Percentiles rank a stretch among this genome's conserved stretches.
These are phyloP conservation scores for Phytophthora boehmeriae DNA, from an alignment of 352 stramenopile species.

Conservation along the genomic window DNA sequence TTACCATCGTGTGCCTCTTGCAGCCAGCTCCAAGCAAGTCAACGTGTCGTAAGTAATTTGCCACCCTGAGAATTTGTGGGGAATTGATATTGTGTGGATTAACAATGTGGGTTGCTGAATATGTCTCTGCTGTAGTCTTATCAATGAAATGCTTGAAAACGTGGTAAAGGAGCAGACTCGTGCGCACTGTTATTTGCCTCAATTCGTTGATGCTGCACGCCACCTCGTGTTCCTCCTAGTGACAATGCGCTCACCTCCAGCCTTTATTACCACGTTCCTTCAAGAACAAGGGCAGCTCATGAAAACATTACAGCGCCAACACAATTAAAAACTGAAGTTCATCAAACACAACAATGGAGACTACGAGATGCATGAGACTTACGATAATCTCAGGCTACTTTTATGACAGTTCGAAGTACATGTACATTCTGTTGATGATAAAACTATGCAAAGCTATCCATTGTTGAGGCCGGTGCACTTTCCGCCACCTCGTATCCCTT, in stretches of 20 bases:
- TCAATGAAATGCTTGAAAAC: slow-evolving; percentile 52
- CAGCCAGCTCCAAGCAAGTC: slow-evolving; percentile 27
- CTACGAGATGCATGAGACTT: no score
- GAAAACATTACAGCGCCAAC: slow-evolving; percentile 30
- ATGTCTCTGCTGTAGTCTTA: slow-evolving; percentile 46
- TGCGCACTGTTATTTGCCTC: slow-evolving; percentile 20
- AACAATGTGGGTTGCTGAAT: no score
- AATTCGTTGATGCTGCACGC: slow-evolving; percentile 52
- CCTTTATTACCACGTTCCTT: slow-evolving; percentile 77
- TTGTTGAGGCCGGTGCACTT: slow-evolving; percentile 45
- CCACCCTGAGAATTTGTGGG: background rate
- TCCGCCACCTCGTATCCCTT: slow-evolving; percentile 86
- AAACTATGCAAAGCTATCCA: slow-evolving; percentile 77
- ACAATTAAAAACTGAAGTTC: slow-evolving; percentile 4
- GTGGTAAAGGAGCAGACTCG: slow-evolving; percentile 38
- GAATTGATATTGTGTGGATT: no score
- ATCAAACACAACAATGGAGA: background rate
- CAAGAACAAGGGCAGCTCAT: slow-evolving; percentile 63
- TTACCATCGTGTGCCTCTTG: slow-evolving; percentile 56
- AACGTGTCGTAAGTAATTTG: slow-evolving; percentile 42
- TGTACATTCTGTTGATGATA: background rate
- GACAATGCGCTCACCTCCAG: slow-evolving; percentile 58
- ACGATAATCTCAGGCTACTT: no score
- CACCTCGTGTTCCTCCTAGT: slow-evolving; percentile 64
- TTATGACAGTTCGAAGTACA: background rate